Base-by-base conservation (phyloP, 306 rosid species). In the Acacia melanoxylon region DNA sequence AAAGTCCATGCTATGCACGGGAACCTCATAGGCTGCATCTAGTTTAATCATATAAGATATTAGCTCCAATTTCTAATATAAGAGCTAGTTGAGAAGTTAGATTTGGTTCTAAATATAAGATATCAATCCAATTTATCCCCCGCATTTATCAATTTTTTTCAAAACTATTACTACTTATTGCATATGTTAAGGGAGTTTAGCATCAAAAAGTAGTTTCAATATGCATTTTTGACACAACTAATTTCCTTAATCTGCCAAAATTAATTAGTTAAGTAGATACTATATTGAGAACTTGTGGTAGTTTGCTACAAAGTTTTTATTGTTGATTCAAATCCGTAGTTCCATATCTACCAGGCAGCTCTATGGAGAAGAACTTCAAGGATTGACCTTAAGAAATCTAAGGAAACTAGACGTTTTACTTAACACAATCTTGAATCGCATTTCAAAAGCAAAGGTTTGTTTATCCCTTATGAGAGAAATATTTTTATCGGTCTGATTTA, bases 361-460 rank as follows among this genome's bases (percentile, higher is more conserved):
- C 15, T 8, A 48, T 72, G 76, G 76, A 25, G 76, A 72, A 48
- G 76, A 48, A 48, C 25, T 72, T 20, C 76, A 72, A 72, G 62
- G 17, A 14, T 72, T 72, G 76, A 72, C 24, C 27, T 3, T 29
- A 46, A 72, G 16, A 48, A 62, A 72, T 25, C 62, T 72, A 16
- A 37, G 29, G 62, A 48, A 48, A 19, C 44, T 46, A 48, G 77
- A 72, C 27, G 27, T 48, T 72, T 25, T 16, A 15, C 24, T 72
- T 48, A 2, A 16, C 3, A 4, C 41, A 17, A 48, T 62, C 77
- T 27, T 72, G 62, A 13, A 48, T 33, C 62, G 44, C 17, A 25
- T 72, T 72, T 72, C 77, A 17, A 46, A 72, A 27, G 62, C 77
- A 9, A 72, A 72, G 77, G 77, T 72, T 24, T 44, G 48, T 12